Base-by-base conservation (phyloP, 495 filamentous ascomycete genomes). In the Entonaema liquescens region DNA sequence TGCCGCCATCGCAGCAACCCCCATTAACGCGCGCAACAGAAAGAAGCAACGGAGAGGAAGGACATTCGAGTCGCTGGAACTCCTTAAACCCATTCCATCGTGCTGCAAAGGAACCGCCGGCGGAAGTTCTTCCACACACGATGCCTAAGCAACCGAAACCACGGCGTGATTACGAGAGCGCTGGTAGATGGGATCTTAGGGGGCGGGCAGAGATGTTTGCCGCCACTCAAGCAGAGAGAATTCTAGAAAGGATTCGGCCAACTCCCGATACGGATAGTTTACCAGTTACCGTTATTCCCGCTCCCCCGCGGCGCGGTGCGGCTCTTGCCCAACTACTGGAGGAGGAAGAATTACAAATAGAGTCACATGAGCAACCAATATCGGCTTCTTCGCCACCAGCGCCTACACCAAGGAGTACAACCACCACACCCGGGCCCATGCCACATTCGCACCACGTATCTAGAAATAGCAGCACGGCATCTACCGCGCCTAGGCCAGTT, bases 201-300 rank as follows among this genome's bases (percentile, higher is more conserved):
- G 67, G 59, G 33, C 79, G 82, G 19, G 69, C 84, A 25, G 83
- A 85, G 31, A 81, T 84, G 6, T 84, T 84, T 33, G 81, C 83
- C n/a, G 81, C 77, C 1, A 71, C 77, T 9, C 82, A 84, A 42
- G 83, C 81, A 2, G 83, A 84, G 55, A 80, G 78, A 60, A 67
- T 84, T 6, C 75, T 83, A 6, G 82, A 84, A 53, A 77, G 70
- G 63, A 75, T 85, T 54, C 74, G 81, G 7, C 80, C 82, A 26
- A 81, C 81, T 0, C 81, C 81, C 1, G 83, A 84, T 59, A 85
- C 83, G 12, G 79, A 81, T 56, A 83, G 79, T 65, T 67, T 85
- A 53, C 83, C 83, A 5, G 79, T 84, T n/a, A 83, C 77, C 29
- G 79, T 85, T 4, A 84, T 85, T 21, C 82, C 82, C 5, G 83